Evolutionary conservation across 306 rosid genomes (phyloP), one percentile per base, ranked within the genome.

Genomic region (Neltuma alba): DNA sequence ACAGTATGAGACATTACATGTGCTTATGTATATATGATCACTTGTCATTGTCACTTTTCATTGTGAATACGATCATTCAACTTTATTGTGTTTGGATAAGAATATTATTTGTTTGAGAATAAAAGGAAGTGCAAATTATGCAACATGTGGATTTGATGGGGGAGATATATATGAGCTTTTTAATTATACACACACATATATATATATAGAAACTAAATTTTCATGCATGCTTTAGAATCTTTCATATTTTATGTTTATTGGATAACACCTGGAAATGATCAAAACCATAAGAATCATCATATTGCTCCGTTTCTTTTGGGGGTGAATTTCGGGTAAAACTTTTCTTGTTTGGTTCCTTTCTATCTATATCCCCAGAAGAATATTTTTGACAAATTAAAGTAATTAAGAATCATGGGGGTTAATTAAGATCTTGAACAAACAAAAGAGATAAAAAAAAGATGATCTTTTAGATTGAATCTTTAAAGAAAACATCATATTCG

Each of bases 261-360:
- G 31, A 31, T 47, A 47, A 47, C 45, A 45, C 75, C 15, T n/a
- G 20, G 45, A 48, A 48, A 48, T 3, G 11, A 10, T 54, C 28
- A 54, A 54, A 21, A 21, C 61, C n/a, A 54, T 0, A 3, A 7
- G 36, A 9, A 33, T 42, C 38, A 6, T 15, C 7, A 33, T 50
- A 72, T 33, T 34, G 45, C n/a, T 72, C 14, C 64, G 5, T n/a
- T 50, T 34, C 38, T 9, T 30, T 8, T 8, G 2, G 76, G 64
- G 31, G 3, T 4, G n/a, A 72, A 5, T 71, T 71, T 71, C 44
- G 6, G 62, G 11, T 71, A 47, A 71, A 47, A 28, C 44, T 18
- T 42, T 71, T 47, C 16, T 71, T 47, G 62, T 31, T 47, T 71
- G 61, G 16, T 71, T 47, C 62, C 30, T 71, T 71, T 47, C 30